Evolutionary conservation across 768 basidiomycete species (phyloP).

Genomic region (Amanita rubescens): DNA sequence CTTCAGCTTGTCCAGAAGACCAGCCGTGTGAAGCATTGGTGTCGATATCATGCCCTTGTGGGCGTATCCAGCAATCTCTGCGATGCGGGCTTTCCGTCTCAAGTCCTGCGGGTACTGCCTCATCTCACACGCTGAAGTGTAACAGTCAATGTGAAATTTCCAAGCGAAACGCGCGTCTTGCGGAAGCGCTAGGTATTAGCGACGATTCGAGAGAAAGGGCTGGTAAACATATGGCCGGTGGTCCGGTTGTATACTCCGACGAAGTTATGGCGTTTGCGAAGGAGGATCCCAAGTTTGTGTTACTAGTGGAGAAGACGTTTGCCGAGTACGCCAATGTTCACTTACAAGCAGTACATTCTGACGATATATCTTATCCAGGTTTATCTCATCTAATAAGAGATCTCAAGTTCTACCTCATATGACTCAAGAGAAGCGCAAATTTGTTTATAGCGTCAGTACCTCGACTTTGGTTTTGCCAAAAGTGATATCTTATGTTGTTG

Average conservation of each 20-base stretch:
- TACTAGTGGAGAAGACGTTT: constrained; percentile 74
- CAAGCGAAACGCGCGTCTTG: constrained; percentile 81
- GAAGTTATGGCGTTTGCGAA: constrained; percentile 58
- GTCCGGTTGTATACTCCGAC: constrained; percentile 45
- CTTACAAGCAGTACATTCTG: constrained; percentile 7
- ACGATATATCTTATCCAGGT: constrained; percentile 33
- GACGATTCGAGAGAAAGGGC: constrained; percentile 36
- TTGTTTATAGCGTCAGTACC: constrained; percentile 63
- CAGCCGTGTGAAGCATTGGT: constrained; percentile 68
- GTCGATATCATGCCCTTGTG: constrained; percentile 74
- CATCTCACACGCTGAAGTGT: constrained; percentile 41
- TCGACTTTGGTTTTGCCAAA: background rate
- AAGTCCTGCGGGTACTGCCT: constrained; percentile 17
- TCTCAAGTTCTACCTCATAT: constrained; percentile 74
- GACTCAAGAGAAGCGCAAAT: constrained; percentile 73
- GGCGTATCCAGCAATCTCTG: constrained; percentile 66
- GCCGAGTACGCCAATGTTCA: constrained; percentile 51
- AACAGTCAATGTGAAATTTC: constrained; percentile 76
- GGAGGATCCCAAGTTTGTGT: constrained; percentile 58
- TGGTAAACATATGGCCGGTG: constrained; percentile 6
- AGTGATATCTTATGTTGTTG: background rate
- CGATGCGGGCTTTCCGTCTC: constrained; percentile 56
- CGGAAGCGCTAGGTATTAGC: constrained; percentile 87
- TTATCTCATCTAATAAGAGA: constrained; percentile 57
- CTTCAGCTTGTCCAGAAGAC: constrained; percentile 73